Conservation (phyloP, 306 rosid species). For the Biancaea sappan region DNA sequence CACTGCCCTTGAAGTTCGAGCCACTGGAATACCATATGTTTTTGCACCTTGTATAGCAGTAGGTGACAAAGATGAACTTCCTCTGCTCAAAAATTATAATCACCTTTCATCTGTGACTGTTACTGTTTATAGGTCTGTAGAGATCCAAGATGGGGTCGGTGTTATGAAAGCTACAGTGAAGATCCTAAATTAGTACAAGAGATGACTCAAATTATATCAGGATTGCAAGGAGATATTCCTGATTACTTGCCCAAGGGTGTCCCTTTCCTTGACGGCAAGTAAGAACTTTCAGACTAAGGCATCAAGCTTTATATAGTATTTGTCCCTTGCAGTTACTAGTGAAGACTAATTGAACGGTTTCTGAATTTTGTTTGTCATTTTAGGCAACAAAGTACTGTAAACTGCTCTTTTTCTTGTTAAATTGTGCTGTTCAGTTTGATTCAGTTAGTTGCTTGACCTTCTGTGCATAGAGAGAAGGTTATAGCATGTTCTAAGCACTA, state of each 20-base stretch:
- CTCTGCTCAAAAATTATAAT: neutral
- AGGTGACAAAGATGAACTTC: slow-evolving; percentile 8
- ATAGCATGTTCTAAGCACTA: slow-evolving; percentile 27
- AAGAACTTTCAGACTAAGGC: slow-evolving; percentile 13
- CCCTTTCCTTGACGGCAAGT: slow-evolving; percentile 45
- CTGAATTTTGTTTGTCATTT: neutral
- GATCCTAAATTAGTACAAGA: slow-evolving; percentile 42
- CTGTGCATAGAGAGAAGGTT: slow-evolving; percentile 23
- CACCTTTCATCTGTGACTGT: neutral
- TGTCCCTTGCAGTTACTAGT: neutral
- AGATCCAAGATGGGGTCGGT: slow-evolving; percentile 53
- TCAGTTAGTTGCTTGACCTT: neutral
- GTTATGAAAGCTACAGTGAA: slow-evolving; percentile 51
- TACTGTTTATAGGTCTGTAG: slow-evolving; percentile 40
- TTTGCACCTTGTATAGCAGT: slow-evolving; percentile 48
- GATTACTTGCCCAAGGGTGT: slow-evolving; percentile 36
- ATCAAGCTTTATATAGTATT: neutral
- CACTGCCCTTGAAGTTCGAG: slow-evolving; percentile 49
- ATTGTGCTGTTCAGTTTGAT: neutral
- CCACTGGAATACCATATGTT: slow-evolving; percentile 45
- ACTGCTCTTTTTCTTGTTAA: neutral
- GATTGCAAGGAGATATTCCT: slow-evolving; percentile 45
- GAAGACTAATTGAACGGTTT: neutral
- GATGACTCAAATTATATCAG: slow-evolving; percentile 41
- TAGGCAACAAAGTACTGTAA: neutral